A percentile compares a stretch with the other conserved stretches of the same genome.
phyloP scores from a whole-genome alignment of 2,329 filamentous ascomycete species.

The Alternaria brassicicola region DNA sequence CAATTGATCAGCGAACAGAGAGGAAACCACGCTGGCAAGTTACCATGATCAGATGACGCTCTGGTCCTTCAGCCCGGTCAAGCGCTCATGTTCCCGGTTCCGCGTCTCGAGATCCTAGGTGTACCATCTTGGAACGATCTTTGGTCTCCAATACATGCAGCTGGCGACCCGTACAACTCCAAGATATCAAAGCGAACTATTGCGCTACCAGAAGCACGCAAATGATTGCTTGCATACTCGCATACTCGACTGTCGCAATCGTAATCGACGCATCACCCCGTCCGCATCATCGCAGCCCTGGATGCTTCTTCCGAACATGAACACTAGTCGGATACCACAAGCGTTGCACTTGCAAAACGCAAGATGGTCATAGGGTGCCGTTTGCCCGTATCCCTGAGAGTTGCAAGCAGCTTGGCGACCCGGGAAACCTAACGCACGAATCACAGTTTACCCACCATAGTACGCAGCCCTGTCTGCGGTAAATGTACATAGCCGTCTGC shows the following conservation, averaged over 20 bases:
- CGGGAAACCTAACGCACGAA: slow-evolving; percentile 10
- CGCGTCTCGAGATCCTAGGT: background rate
- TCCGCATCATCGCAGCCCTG: slow-evolving; percentile 5
- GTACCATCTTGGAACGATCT: background rate
- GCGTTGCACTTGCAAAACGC: background rate
- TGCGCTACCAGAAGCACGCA: background rate
- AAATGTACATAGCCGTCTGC: slow-evolving; percentile 17
- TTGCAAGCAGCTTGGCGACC: slow-evolving; percentile 5
- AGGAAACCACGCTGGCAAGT: background rate
- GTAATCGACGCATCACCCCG: background rate
- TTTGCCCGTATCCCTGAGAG: slow-evolving; percentile 12
- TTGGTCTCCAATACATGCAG: background rate
- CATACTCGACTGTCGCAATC: background rate
- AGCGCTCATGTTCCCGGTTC: background rate
- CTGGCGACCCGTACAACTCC: background rate
- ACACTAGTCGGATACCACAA: background rate
- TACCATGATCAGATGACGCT: background rate
- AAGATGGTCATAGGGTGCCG: slow-evolving; percentile 6
- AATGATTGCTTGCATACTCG: background rate
- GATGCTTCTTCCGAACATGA: background rate
- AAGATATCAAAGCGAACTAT: background rate
- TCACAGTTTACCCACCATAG: slow-evolving; percentile 22
- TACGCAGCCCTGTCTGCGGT: slow-evolving; percentile 2
- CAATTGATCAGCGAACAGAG: background rate
- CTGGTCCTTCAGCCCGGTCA: background rate